Evolutionary conservation across 2,329 filamentous ascomycete genomes (phyloP), one percentile per base, ranked within the genome.

Genomic region (Immersiporthe knoxdaviesiana): DNA sequence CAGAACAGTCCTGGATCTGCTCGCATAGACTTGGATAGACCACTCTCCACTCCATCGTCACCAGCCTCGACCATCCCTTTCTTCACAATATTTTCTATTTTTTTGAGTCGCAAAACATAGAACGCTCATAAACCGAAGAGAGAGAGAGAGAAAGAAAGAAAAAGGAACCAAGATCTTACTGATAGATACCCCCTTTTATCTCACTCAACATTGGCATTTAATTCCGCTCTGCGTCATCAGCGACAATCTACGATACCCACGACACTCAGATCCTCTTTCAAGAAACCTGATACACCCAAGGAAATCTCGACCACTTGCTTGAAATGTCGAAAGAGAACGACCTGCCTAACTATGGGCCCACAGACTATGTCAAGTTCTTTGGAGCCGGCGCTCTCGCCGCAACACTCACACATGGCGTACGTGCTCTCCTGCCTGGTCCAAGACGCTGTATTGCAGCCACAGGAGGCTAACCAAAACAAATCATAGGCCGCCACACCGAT

Each of bases 321-420:
- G 8, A 35, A 18, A 71, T 69, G 69, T 64, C 67, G 3, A 64
- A 72, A 60, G 68, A 63, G 64, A 62, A 75, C 68, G 77, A 81
- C 65, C 73, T 81, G 27, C 83, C 80, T 60, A 77, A 75, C 68
- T 86, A 86, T 68, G 75, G 76, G 44, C 62, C 76, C 4, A 70
- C 75, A 70, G 84, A 86, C 72, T 86, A 86, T 77, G 76, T 77
- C 77, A 86, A 86, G 70, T 86, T 86, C 81, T 86, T 86, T 73
- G 78, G 81, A 59, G 84, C 84, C 5, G 84, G 84, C 68, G 84
- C 84, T 37, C 80, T 86, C 37, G 84, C 84, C 39, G 84, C 84
- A 14, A 86, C 84, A 1, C 77, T 80, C 21, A 86, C 84, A 2
- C 84, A 86, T 72, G 84, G 81, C 41, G 84, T 85, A 79, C 73